Conservation (phyloP, 805 yeast genomes). For the Komagataella mondaviorum region DNA sequence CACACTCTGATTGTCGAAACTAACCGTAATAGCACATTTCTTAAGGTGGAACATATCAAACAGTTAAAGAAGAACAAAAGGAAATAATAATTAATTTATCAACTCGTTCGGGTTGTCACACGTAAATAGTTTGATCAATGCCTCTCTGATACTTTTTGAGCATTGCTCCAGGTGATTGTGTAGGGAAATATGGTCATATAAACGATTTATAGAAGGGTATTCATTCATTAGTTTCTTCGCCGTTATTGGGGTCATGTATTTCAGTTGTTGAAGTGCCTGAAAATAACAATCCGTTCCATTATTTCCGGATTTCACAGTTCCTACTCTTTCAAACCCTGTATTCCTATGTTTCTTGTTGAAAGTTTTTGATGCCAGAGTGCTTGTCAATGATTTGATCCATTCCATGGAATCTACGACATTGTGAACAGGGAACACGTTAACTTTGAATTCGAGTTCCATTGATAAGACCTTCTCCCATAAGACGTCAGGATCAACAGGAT, state of each 20-base stretch:
- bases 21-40: constrained; percentile 15
- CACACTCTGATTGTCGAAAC: constrained; percentile 1
- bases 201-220: constrained; percentile 23
- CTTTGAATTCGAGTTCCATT: constrained; percentile 30
- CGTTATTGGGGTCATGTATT: constrained; percentile 38
- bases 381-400: constrained; percentile 45
- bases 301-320: constrained; percentile 39
- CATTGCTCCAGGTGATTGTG: neutral
- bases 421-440: constrained; percentile 37
- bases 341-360: constrained; percentile 46
- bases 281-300: constrained; percentile 30
- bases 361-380: constrained; percentile 36
- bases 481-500: neutral
- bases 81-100: constrained; percentile 3
- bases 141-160: neutral
- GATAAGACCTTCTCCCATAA: constrained; percentile 6
- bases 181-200: neutral
- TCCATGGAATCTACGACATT: constrained; percentile 29
- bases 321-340: constrained; percentile 39
- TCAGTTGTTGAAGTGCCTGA: constrained; percentile 41
- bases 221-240: constrained; percentile 29
- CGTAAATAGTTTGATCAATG: constrained; percentile 13
- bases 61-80: constrained; percentile 6
- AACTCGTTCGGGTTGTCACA: constrained; percentile 36
- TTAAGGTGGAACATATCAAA: constrained; percentile 21